A percentile compares a stretch with the other conserved stretches of the same genome.
phyloP scores from a whole-genome alignment of 2,329 filamentous ascomycete species.

The Xylaria multiplex region DNA sequence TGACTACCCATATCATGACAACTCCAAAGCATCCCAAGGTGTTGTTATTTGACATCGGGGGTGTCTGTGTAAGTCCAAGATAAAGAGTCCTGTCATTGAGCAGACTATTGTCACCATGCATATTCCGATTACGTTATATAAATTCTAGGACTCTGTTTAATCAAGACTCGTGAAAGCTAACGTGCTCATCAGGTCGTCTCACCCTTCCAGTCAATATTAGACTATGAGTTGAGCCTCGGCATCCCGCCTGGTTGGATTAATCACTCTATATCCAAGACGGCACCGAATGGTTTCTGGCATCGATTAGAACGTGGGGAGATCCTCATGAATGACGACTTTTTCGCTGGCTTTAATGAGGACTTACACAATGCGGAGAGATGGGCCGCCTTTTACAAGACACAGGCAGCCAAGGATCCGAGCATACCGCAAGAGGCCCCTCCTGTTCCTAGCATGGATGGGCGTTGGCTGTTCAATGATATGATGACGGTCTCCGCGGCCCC shows the following conservation, averaged over 20 bases:
- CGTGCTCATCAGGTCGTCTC: slow-evolving; percentile 74
- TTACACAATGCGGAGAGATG: slow-evolving; percentile 74
- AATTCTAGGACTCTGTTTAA: not conserved
- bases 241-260: slow-evolving; percentile 94
- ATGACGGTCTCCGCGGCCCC: slow-evolving; percentile 76
- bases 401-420: slow-evolving; percentile 55
- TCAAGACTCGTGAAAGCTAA: not conserved
- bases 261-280: slow-evolving; percentile 81
- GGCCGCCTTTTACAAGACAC: slow-evolving; percentile 68
- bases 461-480: slow-evolving; percentile 89
- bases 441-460: slow-evolving; percentile 78
- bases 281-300: slow-evolving; percentile 87
- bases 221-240: slow-evolving; percentile 80
- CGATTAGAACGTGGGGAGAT: slow-evolving; percentile 86
- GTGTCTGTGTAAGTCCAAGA: slow-evolving; percentile 84
- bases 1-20: slow-evolving; percentile 50
- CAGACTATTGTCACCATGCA: not conserved
- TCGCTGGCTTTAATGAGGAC: slow-evolving; percentile 78
- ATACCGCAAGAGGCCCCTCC: slow-evolving; percentile 62
- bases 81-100: not conserved
- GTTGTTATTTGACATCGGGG: slow-evolving; percentile 93
- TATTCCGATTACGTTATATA: too few species aligned
- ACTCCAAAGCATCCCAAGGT: slow-evolving; percentile 70
- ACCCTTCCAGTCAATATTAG: slow-evolving; percentile 90
- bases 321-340: slow-evolving; percentile 78